Evolutionary conservation across 768 basidiomycete genomes (phyloP).

Genomic region (Amanita phalloides): DNA sequence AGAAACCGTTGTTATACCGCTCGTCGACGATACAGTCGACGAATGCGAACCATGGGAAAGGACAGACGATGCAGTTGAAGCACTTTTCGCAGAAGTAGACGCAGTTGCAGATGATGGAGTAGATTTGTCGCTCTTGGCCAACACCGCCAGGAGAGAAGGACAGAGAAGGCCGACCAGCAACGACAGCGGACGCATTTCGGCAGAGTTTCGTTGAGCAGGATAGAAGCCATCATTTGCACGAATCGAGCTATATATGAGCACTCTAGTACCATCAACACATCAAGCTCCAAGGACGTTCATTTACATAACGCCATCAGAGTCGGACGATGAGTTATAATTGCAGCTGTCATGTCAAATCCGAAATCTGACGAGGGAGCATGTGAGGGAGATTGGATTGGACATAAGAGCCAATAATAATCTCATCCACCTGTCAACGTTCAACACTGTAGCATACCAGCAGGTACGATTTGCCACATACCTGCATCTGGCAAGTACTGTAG

Average conservation of each 20-base stretch:
- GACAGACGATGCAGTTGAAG: conserved; percentile 1
- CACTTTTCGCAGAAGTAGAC: conserved; percentile 9
- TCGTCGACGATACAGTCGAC: neutral
- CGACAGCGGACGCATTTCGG: neutral
- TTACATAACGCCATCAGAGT: conserved; percentile 1
- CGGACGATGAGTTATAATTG: neutral
- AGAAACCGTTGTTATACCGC: neutral
- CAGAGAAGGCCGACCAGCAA: neutral
- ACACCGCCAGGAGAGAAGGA: conserved; percentile 7
- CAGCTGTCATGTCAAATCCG: too few relatives aligned
- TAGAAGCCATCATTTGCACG: neutral
- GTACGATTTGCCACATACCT: too few relatives aligned
- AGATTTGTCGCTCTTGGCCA: neutral
- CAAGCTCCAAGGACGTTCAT: neutral
- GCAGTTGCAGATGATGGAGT: neutral
- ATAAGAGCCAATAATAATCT: too few relatives aligned
- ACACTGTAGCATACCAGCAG: too few relatives aligned
- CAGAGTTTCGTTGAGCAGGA: neutral
- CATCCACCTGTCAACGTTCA: too few relatives aligned
- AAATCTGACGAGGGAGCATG: too few relatives aligned
- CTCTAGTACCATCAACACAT: neutral
- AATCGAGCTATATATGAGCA: neutral
- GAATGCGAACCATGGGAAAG: neutral
- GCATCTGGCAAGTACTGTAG: too few relatives aligned
- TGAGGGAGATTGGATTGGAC: too few relatives aligned